These are phyloP conservation scores for Rhodocollybia butyracea DNA, from an alignment of 768 basidiomycete species.

Conservation along the genomic window DNA sequence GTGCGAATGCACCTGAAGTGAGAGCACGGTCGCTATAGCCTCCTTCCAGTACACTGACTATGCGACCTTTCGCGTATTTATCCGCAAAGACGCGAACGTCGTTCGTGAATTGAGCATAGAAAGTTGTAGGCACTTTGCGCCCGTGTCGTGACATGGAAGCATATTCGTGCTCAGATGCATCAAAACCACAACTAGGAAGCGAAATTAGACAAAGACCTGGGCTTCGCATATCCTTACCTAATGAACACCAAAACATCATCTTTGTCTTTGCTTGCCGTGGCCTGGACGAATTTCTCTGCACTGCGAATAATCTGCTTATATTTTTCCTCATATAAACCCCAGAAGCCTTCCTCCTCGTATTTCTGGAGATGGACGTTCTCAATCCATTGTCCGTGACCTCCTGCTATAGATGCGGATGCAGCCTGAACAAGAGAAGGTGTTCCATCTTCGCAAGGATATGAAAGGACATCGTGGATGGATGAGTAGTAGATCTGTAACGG, in stretches of 20 bases:
- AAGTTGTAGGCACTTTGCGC: conserved; percentile 83
- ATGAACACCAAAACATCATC: conserved; percentile 83
- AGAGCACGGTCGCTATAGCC: conserved; percentile 92
- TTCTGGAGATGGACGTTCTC: conserved; percentile 82
- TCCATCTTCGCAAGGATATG: conserved; percentile 93
- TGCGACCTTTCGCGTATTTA: conserved; percentile 57
- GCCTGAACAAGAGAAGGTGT: conserved; percentile 76
- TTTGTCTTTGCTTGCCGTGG: conserved; percentile 53
- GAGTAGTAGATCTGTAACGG: conserved; percentile 77
- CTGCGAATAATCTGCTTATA: conserved; percentile 59
- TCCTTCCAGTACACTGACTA: conserved; percentile 91
- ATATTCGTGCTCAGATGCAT: conserved; percentile 91
- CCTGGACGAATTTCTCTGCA: conserved; percentile 68
- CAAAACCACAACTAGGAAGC: conserved; percentile 78
- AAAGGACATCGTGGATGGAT: conserved; percentile 90
- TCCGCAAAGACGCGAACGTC: conserved; percentile 69
- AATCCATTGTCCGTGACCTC: conserved; percentile 83
- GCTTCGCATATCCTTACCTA: conserved; percentile 46
- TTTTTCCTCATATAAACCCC: conserved; percentile 67
- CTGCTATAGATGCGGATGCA: conserved; percentile 78
- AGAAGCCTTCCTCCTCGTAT: conserved; percentile 74
- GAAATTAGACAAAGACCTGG: conserved; percentile 3
- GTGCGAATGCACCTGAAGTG: conserved; percentile 79
- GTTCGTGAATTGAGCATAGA: conserved; percentile 79
- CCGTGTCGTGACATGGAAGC: conserved; percentile 88